Base-by-base conservation (phyloP, 2,329 filamentous ascomycete species). In the Allantophomopsis lycopodina region DNA sequence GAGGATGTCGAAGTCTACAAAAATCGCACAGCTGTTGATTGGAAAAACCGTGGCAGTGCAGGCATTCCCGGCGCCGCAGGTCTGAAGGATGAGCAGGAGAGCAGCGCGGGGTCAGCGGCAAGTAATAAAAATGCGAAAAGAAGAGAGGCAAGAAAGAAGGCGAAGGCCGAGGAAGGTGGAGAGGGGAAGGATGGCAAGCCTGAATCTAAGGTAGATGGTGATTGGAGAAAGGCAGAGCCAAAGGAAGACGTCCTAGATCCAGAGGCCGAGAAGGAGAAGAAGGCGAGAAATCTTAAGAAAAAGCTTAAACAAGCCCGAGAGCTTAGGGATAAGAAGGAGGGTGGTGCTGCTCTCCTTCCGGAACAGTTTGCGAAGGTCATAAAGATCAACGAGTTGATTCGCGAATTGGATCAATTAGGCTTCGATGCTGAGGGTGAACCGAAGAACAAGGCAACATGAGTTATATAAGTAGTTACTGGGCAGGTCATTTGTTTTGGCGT, bases 311-410 rank as follows among this genome's bases (percentile, higher is more conserved):
- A 98, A 59, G 89, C 91, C 4, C 82, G 79, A 50, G 91, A 96
- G 2, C 68, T 98, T 40, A 82, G 86, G 56, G 80, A 79, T 52
- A 95, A 94, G 69, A 94, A 94, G 60, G 84, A 94, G 17, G 79
- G 77, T 41, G 91, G 91, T 15, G 82, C 85, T 55, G 70, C 75
- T 4, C 63, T 98, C 44, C 68, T 96, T 18, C 89, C 88, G 0
- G 91, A 98, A 63, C 91, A 98, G 63, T 81, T 96, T 47, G 87
- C 89, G 50, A 98, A 98, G 65, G 85, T 98, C 40, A 93, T 94
- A 58, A 94, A 91, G 61, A 94, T 98, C 57, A 86, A 85, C 46
- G 91, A 98, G 64, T 71, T 98, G 38, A 79, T 95, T 42, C 75
- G 87, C 11, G 88, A 96, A 57, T 64, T 98, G 41, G 84, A 93